Evolutionary conservation across 1,284 basidiomycete genomes (phyloP), one percentile per base, ranked within the genome.

Genomic region (Microbotryum silenes-acaulis): DNA sequence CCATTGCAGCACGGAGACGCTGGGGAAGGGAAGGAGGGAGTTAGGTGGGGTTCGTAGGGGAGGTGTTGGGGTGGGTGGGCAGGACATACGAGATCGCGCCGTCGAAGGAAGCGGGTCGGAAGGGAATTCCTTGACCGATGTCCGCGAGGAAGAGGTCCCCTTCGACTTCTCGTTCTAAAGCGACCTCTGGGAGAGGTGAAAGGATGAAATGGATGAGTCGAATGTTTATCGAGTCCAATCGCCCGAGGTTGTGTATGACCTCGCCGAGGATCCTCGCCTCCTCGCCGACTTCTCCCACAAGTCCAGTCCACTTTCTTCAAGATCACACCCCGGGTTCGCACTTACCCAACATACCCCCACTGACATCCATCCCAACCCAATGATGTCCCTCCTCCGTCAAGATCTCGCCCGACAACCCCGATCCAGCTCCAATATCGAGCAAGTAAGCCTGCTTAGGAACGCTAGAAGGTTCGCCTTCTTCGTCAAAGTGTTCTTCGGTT

Each of bases 1-100:
- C 96, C 96, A 99, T 78, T 99, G 96, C 3, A 99, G 81, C 27
- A 97, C 96, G 23, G 96, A 98, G 73, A 99, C 90, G 73, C 92
- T 96, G 70, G 45, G 45, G 31, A 44, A 48, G 33, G 51, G 27
- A 42, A 53, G 47, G 25, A 52, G n/a, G 47, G 45, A 7, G 18
- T n/a, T 50, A 52, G 23, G 18, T 44, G 44, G 21, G 16, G n/a
- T 12, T 25, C 29, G 45, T 20, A 8, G 72, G n/a, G 46, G 29
- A 33, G 50, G 21, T 6, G 45, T 10, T 42, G 12, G 37, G 37
- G 31, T 31, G 31, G 31, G 2, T 31, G 31, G 31, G 21, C 14
- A 52, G 44, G 23, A 68, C 79, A 53, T 55, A 89, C 91, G 91
- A 94, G 73, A 99, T 98, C 9, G 91, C 92, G 51, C 93, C 96